Percentiles rank a stretch among this genome's conserved stretches.
Evolutionary conservation across 768 basidiomycete species (phyloP).

Genomic region (Exsudoporus frostii): DNA sequence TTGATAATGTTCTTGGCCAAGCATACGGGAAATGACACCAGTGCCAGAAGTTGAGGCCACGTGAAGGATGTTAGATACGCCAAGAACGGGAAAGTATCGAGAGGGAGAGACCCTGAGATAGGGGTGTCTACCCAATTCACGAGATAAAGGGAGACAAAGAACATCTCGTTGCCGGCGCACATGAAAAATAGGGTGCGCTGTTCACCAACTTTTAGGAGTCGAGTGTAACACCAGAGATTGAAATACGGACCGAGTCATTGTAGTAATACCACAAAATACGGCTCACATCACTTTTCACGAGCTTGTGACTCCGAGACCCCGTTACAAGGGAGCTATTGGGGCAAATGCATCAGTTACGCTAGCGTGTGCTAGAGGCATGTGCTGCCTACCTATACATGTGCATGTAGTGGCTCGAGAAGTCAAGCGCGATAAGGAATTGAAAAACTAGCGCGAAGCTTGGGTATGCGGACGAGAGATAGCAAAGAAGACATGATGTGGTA

Average conservation of each 20-base stretch:
- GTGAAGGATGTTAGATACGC: constrained; percentile 42
- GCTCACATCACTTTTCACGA: constrained; percentile 89
- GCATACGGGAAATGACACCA: constrained; percentile 63
- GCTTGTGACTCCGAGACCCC: constrained; percentile 90
- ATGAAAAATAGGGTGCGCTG: constrained; percentile 87
- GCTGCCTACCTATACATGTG: constrained; percentile 92
- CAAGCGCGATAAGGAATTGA: constrained; percentile 93
- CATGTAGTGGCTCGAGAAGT: constrained; percentile 99
- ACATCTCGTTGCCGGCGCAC: constrained; percentile 93
- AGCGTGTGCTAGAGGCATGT: no score
- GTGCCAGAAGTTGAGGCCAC: constrained; percentile 74
- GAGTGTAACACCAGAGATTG: not conserved
- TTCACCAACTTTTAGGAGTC: not conserved
- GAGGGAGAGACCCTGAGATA: constrained; percentile 38
- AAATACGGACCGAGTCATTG: constrained; percentile 74
- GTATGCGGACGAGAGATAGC: constrained; percentile 90
- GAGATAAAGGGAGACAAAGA: constrained; percentile 93
- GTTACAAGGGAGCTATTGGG: constrained; percentile 81
- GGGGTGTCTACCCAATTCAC: constrained; percentile 80
- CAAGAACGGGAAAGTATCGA: constrained; percentile 19
- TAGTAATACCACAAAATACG: constrained; percentile 91
- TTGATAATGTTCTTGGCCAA: constrained; percentile 89
- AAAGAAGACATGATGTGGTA: constrained; percentile 92
- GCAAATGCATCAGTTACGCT: constrained; percentile 4
- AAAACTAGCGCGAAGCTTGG: constrained; percentile 81